These are phyloP conservation scores for Talaromyces sp. DNA, from an alignment of 2,329 filamentous ascomycete genomes.

Conservation along the genomic window DNA sequence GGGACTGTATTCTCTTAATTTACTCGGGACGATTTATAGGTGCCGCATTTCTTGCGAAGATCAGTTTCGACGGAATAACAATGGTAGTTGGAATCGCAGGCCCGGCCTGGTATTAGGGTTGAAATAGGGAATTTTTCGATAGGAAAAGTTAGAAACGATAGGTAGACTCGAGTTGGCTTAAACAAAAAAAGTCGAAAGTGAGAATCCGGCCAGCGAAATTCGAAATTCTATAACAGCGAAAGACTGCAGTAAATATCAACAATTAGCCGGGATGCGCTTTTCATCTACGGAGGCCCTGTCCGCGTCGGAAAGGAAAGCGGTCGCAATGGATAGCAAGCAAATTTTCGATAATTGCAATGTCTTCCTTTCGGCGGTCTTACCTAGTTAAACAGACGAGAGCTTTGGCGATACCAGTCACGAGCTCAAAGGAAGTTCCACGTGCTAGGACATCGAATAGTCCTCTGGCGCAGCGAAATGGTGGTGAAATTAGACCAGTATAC, in stretches of 20 bases:
- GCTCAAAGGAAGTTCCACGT: not conserved
- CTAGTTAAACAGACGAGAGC: not conserved
- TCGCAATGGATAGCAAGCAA: not conserved
- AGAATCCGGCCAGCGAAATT: slow-evolving; percentile 1
- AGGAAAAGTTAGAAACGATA: not conserved
- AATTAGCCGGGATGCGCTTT: not conserved
- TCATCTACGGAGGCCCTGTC: not conserved
- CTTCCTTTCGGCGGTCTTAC: not conserved
- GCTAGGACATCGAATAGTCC: not conserved
- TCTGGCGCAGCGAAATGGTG: not conserved
- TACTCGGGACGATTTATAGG: not conserved
- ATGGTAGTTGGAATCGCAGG: not conserved
- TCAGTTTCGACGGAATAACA: slow-evolving; percentile 64
- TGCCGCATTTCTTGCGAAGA: not conserved
- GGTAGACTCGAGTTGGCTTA: not conserved
- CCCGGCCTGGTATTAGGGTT: not conserved
- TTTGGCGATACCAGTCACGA: not conserved
- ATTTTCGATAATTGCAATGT: not conserved
- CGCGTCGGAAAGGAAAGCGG: not conserved
- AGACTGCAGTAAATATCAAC: not conserved
- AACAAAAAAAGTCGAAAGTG: not conserved
- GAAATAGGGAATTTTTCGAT: not conserved
- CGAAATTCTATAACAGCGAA: not conserved
- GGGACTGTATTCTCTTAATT: not conserved
- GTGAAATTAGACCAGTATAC: not conserved